Percentiles rank a stretch among this genome's conserved stretches.
These are phyloP conservation scores for Colletotrichum destructivum DNA, from an alignment of 2,329 filamentous ascomycete species.

Conservation along the genomic window DNA sequence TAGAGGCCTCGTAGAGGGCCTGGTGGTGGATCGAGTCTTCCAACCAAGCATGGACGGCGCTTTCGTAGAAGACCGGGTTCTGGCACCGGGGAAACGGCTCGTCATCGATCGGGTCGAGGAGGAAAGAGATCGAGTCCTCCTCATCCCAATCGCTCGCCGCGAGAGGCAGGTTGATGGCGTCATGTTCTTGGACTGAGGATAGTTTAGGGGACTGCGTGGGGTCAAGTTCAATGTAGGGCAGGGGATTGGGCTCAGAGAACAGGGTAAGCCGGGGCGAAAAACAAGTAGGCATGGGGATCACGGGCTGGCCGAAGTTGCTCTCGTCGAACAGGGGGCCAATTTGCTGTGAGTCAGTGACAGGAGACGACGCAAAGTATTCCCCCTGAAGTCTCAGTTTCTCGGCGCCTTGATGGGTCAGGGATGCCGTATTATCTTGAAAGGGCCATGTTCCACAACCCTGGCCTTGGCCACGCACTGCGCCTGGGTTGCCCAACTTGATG, in stretches of 20 bases:
- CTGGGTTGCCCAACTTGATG: background rate
- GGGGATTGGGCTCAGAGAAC: background rate
- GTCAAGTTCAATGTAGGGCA: background rate
- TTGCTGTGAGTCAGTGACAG: background rate
- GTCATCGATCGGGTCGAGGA: background rate
- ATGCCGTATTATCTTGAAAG: background rate
- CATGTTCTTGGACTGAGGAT: background rate
- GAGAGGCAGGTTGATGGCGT: background rate
- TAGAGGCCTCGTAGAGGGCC: background rate
- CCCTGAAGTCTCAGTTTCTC: background rate
- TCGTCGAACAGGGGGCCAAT: background rate
- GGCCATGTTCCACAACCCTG: background rate
- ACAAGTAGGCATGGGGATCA: no score
- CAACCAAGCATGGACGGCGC: background rate
- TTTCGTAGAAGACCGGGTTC: background rate
- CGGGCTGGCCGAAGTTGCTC: background rate
- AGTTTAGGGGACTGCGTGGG: background rate
- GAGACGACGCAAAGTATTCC: background rate
- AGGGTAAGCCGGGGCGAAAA: background rate
- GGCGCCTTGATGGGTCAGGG: no score
- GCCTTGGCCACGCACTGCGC: background rate
- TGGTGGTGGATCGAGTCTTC: background rate
- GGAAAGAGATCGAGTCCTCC: constrained; percentile 18
- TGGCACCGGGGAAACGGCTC: background rate
- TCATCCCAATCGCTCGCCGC: background rate